Conservation (phyloP, 2,329 filamentous ascomycete genomes). For the Diplodia corticola region DNA sequence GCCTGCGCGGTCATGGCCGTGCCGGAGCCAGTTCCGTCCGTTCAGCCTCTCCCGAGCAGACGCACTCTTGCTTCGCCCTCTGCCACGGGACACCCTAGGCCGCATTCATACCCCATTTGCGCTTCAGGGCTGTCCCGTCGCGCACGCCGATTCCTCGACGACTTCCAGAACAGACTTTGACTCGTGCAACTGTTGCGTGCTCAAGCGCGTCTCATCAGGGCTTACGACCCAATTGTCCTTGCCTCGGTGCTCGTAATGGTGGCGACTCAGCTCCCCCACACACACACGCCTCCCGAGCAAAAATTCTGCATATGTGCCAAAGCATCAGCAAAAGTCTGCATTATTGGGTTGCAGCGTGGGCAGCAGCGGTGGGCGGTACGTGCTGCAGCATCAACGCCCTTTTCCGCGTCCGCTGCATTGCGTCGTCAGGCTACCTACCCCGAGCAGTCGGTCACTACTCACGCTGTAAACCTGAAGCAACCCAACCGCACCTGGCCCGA, state of each 20-base stretch:
- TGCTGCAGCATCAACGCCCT: not conserved
- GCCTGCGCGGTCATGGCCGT: not conserved
- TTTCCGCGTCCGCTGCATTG: slow-evolving; percentile 1
- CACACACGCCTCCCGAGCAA: not conserved
- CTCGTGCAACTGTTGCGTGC: not conserved
- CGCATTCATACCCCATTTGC: not conserved
- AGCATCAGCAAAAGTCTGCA: not conserved
- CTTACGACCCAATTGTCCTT: not conserved
- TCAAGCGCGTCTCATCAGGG: not conserved
- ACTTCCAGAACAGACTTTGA: not conserved
- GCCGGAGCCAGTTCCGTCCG: slow-evolving; percentile 1
- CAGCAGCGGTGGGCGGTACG: not conserved
- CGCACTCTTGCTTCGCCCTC: not conserved
- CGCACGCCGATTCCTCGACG: not conserved
- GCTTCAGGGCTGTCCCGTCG: not conserved
- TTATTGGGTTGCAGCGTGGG: not conserved
- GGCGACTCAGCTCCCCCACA: not conserved
- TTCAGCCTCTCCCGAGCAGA: slow-evolving; percentile 7
- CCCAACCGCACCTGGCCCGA: not conserved
- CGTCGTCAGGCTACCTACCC: slow-evolving; percentile 3
- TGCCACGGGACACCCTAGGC: not conserved
- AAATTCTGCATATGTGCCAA: not conserved
- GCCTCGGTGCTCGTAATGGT: not conserved
- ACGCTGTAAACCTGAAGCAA: slow-evolving; percentile 14
- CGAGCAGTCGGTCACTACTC: not conserved